Evolutionary conservation across 2,329 filamentous ascomycete species (phyloP).

Genomic region (Colletotrichum spinosum): DNA sequence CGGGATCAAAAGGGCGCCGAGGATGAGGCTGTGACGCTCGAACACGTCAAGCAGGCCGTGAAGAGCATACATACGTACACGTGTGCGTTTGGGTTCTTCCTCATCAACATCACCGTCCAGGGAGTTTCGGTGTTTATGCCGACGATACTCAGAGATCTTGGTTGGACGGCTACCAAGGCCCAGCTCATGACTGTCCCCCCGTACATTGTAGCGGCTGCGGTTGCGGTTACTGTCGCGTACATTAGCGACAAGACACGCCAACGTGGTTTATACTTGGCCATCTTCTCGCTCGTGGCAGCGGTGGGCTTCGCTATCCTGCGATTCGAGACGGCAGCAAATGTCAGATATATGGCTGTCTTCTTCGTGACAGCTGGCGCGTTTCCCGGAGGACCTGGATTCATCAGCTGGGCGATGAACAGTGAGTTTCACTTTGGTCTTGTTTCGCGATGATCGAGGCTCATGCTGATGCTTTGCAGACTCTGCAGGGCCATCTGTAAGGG

Average conservation of each 20-base stretch:
- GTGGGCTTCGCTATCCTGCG: slow-evolving; percentile 65
- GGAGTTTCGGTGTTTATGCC: slow-evolving; percentile 62
- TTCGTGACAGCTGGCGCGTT: slow-evolving; percentile 68
- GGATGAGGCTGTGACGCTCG: slow-evolving; percentile 56
- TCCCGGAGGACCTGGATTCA: slow-evolving; percentile 67
- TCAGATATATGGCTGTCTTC: slow-evolving; percentile 65
- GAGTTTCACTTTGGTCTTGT: slow-evolving; percentile 37
- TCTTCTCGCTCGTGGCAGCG: slow-evolving; percentile 55
- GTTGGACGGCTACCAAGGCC: slow-evolving; percentile 52
- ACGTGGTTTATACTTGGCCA: slow-evolving; percentile 55
- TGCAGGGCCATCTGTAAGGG: slow-evolving; percentile 65
- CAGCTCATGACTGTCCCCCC: slow-evolving; percentile 59
- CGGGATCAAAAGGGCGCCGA: slow-evolving; percentile 58
- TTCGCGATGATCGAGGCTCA: background rate
- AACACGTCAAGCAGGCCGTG: slow-evolving; percentile 63
- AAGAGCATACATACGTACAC: slow-evolving; percentile 70
- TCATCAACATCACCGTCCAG: slow-evolving; percentile 71
- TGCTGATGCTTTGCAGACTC: slow-evolving; percentile 50
- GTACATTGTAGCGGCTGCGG: slow-evolving; percentile 54
- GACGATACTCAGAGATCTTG: slow-evolving; percentile 57
- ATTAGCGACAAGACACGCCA: slow-evolving; percentile 51
- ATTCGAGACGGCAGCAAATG: slow-evolving; percentile 53
- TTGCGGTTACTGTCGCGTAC: slow-evolving; percentile 53
- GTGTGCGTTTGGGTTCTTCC: slow-evolving; percentile 68
- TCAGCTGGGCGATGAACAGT: slow-evolving; percentile 70